Evolutionary conservation across 139 green algal species (phyloP).

Genomic region (Picochlorum sp.): DNA sequence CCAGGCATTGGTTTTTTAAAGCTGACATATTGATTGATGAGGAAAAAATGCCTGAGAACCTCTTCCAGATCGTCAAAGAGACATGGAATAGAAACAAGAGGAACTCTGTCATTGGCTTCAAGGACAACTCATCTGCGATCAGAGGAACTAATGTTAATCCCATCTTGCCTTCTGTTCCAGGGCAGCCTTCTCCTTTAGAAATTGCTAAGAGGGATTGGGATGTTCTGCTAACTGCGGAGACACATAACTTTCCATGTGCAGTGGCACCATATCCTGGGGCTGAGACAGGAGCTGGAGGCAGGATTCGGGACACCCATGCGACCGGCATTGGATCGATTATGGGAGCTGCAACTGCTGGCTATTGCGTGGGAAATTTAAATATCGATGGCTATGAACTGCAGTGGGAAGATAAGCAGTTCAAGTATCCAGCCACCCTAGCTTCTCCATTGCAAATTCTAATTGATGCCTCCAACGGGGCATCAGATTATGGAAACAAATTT

Average conservation of each 20-base stretch:
- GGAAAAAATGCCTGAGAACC: slow-evolving; percentile 37
- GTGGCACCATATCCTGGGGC: slow-evolving; percentile 88
- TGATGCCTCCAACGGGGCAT: slow-evolving; percentile 94
- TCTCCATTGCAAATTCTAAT: slow-evolving; percentile 89
- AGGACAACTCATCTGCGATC: slow-evolving; percentile 97
- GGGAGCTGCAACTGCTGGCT: slow-evolving; percentile 83
- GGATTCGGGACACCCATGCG: slow-evolving; percentile 97
- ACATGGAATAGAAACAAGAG: slow-evolving; percentile 63
- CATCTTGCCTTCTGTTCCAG: slow-evolving; percentile 66
- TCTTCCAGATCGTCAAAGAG: slow-evolving; percentile 77
- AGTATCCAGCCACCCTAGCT: slow-evolving; percentile 73
- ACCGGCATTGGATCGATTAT: slow-evolving; percentile 95
- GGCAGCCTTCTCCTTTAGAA: slow-evolving; percentile 51
- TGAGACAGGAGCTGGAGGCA: slow-evolving; percentile 90
- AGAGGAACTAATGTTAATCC: slow-evolving; percentile 38
- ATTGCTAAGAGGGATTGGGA: slow-evolving; percentile 77
- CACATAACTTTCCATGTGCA: slow-evolving; percentile 99
- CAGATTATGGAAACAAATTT: slow-evolving; percentile 99
- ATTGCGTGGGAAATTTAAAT: slow-evolving; percentile 92
- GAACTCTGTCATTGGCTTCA: slow-evolving; percentile 97
- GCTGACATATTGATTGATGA: slow-evolving; percentile 87
- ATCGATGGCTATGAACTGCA: slow-evolving; percentile 39
- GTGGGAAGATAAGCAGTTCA: slow-evolving; percentile 32
- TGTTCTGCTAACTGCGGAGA: slow-evolving; percentile 97
- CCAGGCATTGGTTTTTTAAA: slow-evolving; percentile 87